phyloP scores from a whole-genome alignment of 116 monocot species.

The Trichopus zeylanicus region DNA sequence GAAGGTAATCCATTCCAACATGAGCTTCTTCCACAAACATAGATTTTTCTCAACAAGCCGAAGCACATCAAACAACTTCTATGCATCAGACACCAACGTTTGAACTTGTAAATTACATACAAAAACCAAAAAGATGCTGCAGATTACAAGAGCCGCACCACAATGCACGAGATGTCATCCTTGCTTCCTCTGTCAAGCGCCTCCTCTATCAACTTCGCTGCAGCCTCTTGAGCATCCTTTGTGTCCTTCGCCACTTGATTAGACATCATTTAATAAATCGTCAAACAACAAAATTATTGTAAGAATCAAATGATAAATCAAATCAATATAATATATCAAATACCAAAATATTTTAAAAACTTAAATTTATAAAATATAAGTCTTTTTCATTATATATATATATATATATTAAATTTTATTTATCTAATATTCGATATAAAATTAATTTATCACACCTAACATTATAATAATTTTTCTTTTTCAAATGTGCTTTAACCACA shows the following conservation, averaged over 20 bases:
- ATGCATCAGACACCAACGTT: not conserved
- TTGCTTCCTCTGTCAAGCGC: slow-evolving; percentile 28
- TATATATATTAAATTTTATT: too few relatives aligned
- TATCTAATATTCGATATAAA: too few relatives aligned
- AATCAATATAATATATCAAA: slow-evolving; percentile 9
- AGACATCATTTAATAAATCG: slow-evolving; percentile 23
- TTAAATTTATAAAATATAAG: too few relatives aligned
- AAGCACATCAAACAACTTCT: too few relatives aligned
- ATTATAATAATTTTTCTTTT: too few relatives aligned
- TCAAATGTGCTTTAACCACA: too few relatives aligned
- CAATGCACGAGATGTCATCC: slow-evolving; percentile 44
- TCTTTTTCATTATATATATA: too few relatives aligned
- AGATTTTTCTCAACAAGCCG: too few relatives aligned
- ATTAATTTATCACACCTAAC: too few relatives aligned
- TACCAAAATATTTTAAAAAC: too few relatives aligned
- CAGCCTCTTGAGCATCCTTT: slow-evolving; percentile 26
- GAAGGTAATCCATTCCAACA: too few relatives aligned
- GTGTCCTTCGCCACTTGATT: slow-evolving; percentile 40
- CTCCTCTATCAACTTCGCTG: slow-evolving; percentile 20
- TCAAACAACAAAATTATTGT: not conserved
- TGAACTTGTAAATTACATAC: not conserved
- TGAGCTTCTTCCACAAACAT: too few relatives aligned
- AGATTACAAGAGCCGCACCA: slow-evolving; percentile 8
- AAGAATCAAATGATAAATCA: not conserved
- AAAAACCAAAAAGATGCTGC: not conserved